Conservation (phyloP, 192 early-diverging fungal genomes). For the Entomortierella lignicola region DNA sequence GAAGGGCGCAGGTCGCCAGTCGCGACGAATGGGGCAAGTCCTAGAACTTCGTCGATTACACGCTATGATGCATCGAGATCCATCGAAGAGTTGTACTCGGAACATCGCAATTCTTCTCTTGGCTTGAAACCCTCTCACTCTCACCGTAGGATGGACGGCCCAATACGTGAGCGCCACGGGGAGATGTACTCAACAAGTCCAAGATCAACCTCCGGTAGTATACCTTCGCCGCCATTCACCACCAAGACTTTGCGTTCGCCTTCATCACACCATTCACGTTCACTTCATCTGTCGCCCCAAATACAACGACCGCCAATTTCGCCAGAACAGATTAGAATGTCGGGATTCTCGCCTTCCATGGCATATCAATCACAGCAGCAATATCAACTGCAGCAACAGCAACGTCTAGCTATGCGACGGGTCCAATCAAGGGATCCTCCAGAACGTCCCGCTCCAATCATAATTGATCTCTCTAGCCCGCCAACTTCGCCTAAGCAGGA, state of each 20-base stretch:
- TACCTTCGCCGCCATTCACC: background rate
- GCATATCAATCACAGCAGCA: background rate
- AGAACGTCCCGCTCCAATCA: background rate
- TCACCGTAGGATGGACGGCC: background rate
- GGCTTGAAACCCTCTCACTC: background rate
- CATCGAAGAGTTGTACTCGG: background rate
- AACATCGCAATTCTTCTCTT: background rate
- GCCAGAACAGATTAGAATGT: background rate
- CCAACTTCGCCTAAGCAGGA: background rate
- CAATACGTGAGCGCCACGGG: background rate
- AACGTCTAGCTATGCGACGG: background rate
- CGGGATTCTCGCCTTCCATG: background rate
- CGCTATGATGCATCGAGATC: background rate
- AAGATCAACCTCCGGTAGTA: background rate
- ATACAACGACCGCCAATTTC: background rate
- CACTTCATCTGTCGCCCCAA: background rate
- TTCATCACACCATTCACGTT: background rate
- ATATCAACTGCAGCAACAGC: background rate
- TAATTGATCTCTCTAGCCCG: conserved; percentile 1
- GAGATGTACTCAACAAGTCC: background rate
- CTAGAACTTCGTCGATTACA: background rate
- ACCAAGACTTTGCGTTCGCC: background rate
- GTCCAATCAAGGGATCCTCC: background rate
- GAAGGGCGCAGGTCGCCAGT: background rate
- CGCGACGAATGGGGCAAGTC: background rate